Conservation (phyloP, 2,329 filamentous ascomycete species). For the Paecilomyces sp. region DNA sequence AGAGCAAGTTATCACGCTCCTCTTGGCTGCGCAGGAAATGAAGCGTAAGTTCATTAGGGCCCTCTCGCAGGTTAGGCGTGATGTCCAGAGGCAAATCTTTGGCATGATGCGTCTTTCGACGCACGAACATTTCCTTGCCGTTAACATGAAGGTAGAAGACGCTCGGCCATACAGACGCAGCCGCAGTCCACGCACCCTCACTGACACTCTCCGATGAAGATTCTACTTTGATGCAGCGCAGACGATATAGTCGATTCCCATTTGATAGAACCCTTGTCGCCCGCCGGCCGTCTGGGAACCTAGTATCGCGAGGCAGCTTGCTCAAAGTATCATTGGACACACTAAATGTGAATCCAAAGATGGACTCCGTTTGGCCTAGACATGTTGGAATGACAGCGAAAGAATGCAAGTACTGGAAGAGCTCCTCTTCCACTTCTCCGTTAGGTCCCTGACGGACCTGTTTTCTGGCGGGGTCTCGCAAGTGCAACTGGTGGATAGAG, state of each 20-base stretch:
- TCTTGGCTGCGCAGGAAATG: conserved; percentile 34
- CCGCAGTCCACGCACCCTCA: conserved; percentile 54
- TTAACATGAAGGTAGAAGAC: conserved; percentile 66
- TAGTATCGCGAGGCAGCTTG: conserved; percentile 23
- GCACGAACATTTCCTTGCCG: conserved; percentile 46
- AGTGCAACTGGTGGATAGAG: conserved; percentile 53
- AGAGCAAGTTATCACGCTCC: conserved; percentile 32
- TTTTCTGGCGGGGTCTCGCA: conserved; percentile 46
- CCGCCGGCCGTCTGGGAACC: conserved; percentile 14
- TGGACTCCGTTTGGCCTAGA: conserved; percentile 17
- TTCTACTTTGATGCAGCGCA: conserved; percentile 56
- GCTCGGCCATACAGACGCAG: conserved; percentile 64
- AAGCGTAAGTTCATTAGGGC: conserved; percentile 57
- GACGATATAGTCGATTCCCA: conserved; percentile 56
- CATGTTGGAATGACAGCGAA: conserved; percentile 22
- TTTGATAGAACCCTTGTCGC: conserved; percentile 32
- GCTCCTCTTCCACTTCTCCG: conserved; percentile 15
- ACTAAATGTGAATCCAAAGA: conserved; percentile 28
- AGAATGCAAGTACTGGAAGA: conserved; percentile 30
- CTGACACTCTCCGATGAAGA: conserved; percentile 20
- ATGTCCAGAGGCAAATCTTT: conserved; percentile 72
- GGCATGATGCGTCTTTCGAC: conserved; percentile 64
- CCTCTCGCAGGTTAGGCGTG: conserved; percentile 51
- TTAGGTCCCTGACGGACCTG: conserved; percentile 15
- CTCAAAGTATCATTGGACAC: conserved; percentile 21